Evolutionary conservation across 2,329 filamentous ascomycete genomes (phyloP).

Genomic region (Aspergillus vadensis): DNA sequence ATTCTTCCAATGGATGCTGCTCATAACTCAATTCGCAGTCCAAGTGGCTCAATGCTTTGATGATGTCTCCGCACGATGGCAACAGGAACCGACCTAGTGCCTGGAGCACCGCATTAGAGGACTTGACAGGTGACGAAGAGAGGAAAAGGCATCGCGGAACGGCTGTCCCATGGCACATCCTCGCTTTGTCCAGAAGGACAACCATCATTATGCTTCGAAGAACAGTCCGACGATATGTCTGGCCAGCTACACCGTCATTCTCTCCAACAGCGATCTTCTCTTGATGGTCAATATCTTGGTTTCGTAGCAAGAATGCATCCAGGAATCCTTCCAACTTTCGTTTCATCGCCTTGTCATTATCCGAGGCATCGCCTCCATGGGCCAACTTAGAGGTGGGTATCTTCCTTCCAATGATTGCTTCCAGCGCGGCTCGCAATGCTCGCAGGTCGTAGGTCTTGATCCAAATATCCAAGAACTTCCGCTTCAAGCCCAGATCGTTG

Average conservation of each 20-base stretch:
- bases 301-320: slow-evolving; percentile 59
- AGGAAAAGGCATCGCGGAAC: slow-evolving; percentile 54
- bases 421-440: slow-evolving; percentile 55
- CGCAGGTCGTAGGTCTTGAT: slow-evolving; percentile 58
- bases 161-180: slow-evolving; percentile 36
- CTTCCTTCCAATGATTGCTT: slow-evolving; percentile 61
- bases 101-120: slow-evolving; percentile 56
- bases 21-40: slow-evolving; percentile 57
- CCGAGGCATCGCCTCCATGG: slow-evolving; percentile 1
- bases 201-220: slow-evolving; percentile 63
- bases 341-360: slow-evolving; percentile 34
- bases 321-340: slow-evolving; percentile 56
- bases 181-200: slow-evolving; percentile 60
- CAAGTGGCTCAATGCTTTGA: slow-evolving; percentile 57
- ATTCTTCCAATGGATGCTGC: slow-evolving; percentile 62
- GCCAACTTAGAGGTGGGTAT: slow-evolving; percentile 33
- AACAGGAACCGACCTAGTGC: slow-evolving; percentile 57
- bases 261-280: slow-evolving; percentile 26
- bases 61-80: slow-evolving; percentile 61
- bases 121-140: slow-evolving; percentile 55
- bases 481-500: slow-evolving; percentile 60
- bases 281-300: slow-evolving; percentile 53
- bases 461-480: slow-evolving; percentile 60
- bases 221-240: slow-evolving; percentile 58
- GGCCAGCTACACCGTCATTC: slow-evolving; percentile 47